Conservation (phyloP, 163 green algal genomes). For the Chlamydomonas reinhardtii region DNA sequence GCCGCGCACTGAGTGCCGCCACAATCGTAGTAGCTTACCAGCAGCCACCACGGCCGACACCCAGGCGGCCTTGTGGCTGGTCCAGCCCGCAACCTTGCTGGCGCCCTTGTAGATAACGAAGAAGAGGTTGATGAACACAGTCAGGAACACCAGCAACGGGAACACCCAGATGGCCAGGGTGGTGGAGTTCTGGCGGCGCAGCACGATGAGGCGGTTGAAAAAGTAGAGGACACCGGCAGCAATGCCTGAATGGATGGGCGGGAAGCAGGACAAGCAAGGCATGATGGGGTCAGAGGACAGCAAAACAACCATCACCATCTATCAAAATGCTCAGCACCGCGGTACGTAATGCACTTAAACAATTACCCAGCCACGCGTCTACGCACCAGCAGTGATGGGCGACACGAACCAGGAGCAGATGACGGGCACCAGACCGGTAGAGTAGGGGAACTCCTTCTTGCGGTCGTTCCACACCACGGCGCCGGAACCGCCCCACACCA, state of each 20-base stretch:
- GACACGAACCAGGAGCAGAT: neutral
- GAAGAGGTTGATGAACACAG: slow-evolving; percentile 13
- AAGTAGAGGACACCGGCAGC: slow-evolving; percentile 10
- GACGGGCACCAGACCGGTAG: too few species aligned
- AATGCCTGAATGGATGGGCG: neutral
- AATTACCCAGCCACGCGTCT: too few species aligned
- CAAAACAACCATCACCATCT: too few species aligned
- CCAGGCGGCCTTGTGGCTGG: too few species aligned
- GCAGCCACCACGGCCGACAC: neutral
- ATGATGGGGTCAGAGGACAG: neutral
- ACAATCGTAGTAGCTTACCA: neutral
- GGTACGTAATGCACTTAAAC: too few species aligned
- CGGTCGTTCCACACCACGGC: neutral
- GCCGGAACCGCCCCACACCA: slow-evolving; percentile 46
- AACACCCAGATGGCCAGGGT: neutral
- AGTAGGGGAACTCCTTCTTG: too few species aligned
- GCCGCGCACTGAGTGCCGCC: too few species aligned
- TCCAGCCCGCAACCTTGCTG: neutral
- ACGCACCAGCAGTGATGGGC: neutral
- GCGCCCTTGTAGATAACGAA: neutral
- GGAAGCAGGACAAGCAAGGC: neutral
- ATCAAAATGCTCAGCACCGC: too few species aligned
- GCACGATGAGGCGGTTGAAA: neutral
- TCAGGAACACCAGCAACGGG: slow-evolving; percentile 5
- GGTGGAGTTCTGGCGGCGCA: slow-evolving; percentile 13